A percentile compares a stretch with the other conserved stretches of the same genome.
phyloP scores from a whole-genome alignment of 768 basidiomycete genomes.

The Rhodotorula diobovata region DNA sequence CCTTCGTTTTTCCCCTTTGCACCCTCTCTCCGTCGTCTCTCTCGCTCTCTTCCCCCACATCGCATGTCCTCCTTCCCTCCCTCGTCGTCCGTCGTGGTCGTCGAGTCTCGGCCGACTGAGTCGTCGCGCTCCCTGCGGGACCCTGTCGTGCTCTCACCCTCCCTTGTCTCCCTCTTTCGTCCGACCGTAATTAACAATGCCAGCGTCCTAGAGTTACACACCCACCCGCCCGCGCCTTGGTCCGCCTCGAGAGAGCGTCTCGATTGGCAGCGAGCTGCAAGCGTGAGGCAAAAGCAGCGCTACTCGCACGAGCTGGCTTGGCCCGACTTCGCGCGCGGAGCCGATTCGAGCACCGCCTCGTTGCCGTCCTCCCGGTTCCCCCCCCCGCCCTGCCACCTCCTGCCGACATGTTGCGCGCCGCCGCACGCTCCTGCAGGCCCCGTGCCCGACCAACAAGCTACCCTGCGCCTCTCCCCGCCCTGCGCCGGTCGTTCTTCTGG shows the following conservation, averaged over 20 bases:
- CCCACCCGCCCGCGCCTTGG: too few relatives aligned
- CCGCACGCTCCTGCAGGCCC: neutral
- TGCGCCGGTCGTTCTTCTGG: slow-evolving; percentile 13
- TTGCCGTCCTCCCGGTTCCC: too few relatives aligned
- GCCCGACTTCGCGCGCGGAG: too few relatives aligned
- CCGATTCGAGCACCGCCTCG: neutral
- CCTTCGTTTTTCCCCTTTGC: slow-evolving; percentile 6
- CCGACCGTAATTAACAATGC: neutral
- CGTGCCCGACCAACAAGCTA: neutral
- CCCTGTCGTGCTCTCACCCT: neutral
- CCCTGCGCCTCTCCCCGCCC: neutral
- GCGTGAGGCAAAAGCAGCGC: too few relatives aligned
- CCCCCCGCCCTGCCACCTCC: too few relatives aligned
- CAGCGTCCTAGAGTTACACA: neutral
- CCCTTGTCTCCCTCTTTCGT: neutral
- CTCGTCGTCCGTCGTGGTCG: too few relatives aligned
- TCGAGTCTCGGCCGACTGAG: neutral
- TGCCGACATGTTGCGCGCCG: neutral
- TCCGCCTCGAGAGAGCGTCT: too few relatives aligned
- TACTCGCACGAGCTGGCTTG: too few relatives aligned
- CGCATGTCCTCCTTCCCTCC: neutral
- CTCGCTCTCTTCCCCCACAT: neutral
- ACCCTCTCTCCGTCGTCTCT: too few relatives aligned
- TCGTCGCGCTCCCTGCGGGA: too few relatives aligned
- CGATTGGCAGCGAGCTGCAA: too few relatives aligned